Percentiles rank a stretch among this genome's conserved stretches.
phyloP scores from a whole-genome alignment of 1,284 basidiomycete species.

The Boletus sp. region DNA sequence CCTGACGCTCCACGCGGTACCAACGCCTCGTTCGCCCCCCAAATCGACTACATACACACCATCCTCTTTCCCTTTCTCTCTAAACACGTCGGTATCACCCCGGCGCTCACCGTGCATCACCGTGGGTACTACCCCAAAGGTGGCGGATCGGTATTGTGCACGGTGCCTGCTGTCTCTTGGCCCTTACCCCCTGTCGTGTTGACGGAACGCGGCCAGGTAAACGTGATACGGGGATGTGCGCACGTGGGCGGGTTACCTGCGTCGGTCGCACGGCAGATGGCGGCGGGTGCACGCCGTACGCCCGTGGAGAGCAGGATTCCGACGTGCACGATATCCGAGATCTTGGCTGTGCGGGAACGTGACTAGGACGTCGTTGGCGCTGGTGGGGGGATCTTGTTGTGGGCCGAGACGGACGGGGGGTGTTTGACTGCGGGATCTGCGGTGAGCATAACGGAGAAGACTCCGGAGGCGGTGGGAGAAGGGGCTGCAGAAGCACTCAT shows the following conservation, averaged over 20 bases:
- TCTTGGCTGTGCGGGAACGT: conserved; percentile 48
- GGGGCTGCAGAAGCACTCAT: conserved; percentile 61
- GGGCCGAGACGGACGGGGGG: conserved; percentile 68
- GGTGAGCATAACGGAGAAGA: conserved; percentile 53
- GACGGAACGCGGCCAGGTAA: conserved; percentile 56
- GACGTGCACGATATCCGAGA: conserved; percentile 43
- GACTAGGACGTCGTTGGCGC: conserved; percentile 52
- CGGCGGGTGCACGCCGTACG: conserved; percentile 49
- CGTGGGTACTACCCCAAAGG: conserved; percentile 74
- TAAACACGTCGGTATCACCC: conserved; percentile 55
- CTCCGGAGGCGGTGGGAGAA: conserved; percentile 52
- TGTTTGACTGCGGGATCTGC: conserved; percentile 68
- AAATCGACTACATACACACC: conserved; percentile 68
- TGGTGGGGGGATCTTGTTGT: conserved; percentile 70
- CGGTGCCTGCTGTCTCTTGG: conserved; percentile 44
- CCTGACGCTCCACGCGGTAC: conserved; percentile 65
- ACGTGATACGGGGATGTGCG: conserved; percentile 52
- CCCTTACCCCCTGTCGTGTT: conserved; percentile 55
- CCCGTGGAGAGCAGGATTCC: conserved; percentile 41
- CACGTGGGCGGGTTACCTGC: too few species aligned
- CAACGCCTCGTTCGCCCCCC: conserved; percentile 68
- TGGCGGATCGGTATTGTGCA: conserved; percentile 60
- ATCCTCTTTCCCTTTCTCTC: conserved; percentile 68
- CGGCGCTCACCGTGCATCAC: conserved; percentile 49
- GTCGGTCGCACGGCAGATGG: too few species aligned